These are phyloP conservation scores for Pinus tabuliformis DNA, from an alignment of 75 land plant species.

Conservation along the genomic window DNA sequence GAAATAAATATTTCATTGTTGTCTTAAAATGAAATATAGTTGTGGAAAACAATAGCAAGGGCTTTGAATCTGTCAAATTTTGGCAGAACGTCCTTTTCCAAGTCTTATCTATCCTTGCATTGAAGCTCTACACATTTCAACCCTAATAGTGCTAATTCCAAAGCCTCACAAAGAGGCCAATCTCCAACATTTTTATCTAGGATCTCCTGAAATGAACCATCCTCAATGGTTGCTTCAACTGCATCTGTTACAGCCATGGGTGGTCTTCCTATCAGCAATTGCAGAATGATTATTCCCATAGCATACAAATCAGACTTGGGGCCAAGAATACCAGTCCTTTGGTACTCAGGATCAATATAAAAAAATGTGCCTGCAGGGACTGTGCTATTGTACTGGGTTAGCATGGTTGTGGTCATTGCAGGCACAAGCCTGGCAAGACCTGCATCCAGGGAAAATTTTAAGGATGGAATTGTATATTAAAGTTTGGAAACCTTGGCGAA, in stretches of 20 bases:
- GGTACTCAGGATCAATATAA: constrained; percentile 83
- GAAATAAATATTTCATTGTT: too few relatives aligned
- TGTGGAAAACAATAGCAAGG: too few relatives aligned
- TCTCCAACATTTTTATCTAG: constrained; percentile 35
- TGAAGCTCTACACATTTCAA: constrained; percentile 51
- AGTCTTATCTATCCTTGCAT: constrained; percentile 33
- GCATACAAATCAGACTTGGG: too few relatives aligned
- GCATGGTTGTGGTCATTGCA: too few relatives aligned
- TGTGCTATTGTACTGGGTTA: constrained; percentile 51
- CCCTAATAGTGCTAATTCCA: constrained; percentile 36
- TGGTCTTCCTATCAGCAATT: constrained; percentile 52
- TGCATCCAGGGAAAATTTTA: too few relatives aligned
- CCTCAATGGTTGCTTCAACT: constrained; percentile 53
- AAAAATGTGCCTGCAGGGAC: constrained; percentile 73
- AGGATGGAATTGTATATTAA: too few relatives aligned
- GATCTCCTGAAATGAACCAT: constrained; percentile 25
- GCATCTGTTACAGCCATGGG: constrained; percentile 51
- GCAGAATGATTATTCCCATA: too few relatives aligned
- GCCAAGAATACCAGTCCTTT: constrained; percentile 61
- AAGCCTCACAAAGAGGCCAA: constrained; percentile 49
- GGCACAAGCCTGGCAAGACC: constrained; percentile 63
- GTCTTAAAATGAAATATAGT: too few relatives aligned
- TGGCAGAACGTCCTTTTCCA: constrained; percentile 33
- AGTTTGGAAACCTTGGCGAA: too few relatives aligned
- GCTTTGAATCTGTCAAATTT: too few relatives aligned